Evolutionary conservation across 768 basidiomycete genomes (phyloP), one percentile per base, ranked within the genome.

Genomic region (Daedalea quercina): DNA sequence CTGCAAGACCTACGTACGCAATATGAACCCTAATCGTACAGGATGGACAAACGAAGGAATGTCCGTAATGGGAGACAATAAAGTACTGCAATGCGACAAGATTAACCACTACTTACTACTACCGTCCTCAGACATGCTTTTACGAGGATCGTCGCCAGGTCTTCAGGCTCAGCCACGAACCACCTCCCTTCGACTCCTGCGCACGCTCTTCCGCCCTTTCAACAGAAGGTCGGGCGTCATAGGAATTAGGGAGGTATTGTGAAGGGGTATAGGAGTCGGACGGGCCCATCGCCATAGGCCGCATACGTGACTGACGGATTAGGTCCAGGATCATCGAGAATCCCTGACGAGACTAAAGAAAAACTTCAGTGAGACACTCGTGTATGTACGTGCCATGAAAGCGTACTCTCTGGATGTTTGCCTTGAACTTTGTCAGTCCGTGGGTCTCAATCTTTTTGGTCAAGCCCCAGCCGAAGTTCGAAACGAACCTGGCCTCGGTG

Each of bases 401-500:
- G n/a, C 84, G 50, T 65, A 87, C 94, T 61, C 82, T 78, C 68
- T 94, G 90, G 47, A 94, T 74, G 63, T 96, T 90, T 17, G 85
- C 80, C 67, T 94, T 91, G 73, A 95, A 94, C 56, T 80, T 82
- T 11, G 81, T 82, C 49, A 93, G 68, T 19, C 91, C 94, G 60
- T 91, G 90, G 51, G 73, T 87, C 69, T 96, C 94, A 44, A 95
- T 93, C 54, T 80, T 75, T 67, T 83, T 90, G 3, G 92, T 89
- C 37, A 94, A 77, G 23, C 90, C 87, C 84, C 93, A 94, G 9
- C 94, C 94, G 59, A 95, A 87, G 44, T 84, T 80, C 47, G 93
- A 95, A n/a, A 86, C 73, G 52, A 95, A 82, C 55, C 88, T 76
- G 3, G 90, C 94, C 57, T 94, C 90, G 2, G 90, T 94, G 17